A percentile compares a stretch with the other conserved stretches of the same genome.
Conservation (phyloP, 2,329 filamentous ascomycete species). For the Aspergillus sp. region DNA sequence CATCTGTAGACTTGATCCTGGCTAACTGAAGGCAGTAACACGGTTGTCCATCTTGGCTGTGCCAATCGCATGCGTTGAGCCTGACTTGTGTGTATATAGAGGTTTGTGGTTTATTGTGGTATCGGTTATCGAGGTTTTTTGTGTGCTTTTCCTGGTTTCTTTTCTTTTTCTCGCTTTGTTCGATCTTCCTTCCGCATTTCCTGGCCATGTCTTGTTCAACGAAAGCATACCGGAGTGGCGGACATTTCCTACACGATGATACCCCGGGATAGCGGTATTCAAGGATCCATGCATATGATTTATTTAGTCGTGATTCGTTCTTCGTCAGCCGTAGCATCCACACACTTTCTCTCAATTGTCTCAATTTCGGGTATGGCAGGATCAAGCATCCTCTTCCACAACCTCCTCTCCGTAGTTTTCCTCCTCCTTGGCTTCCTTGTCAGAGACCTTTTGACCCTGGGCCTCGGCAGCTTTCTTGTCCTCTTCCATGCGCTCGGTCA, state of each 20-base stretch:
- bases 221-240: constrained; percentile 21
- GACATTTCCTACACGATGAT: constrained; percentile 37
- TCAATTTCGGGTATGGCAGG: not conserved
- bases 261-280: constrained; percentile 37
- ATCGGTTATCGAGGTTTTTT: constrained; percentile 6
- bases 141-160: constrained; percentile 19
- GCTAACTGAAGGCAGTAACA: constrained; percentile 43
- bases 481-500: constrained; percentile 64
- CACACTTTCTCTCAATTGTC: constrained; percentile 13
- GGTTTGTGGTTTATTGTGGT: constrained; percentile 5
- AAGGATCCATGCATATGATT: constrained; percentile 15
- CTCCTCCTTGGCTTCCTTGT: constrained; percentile 47
- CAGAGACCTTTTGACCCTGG: constrained; percentile 37
- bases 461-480: constrained; percentile 51
- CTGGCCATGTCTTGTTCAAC: constrained; percentile 3
- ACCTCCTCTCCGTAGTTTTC: constrained; percentile 83
- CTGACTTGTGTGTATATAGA: constrained; percentile 25
- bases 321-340: not conserved
- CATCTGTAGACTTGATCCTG: not conserved
- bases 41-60: constrained; percentile 80
- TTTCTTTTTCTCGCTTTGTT: constrained; percentile 15
- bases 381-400: constrained; percentile 62
- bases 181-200: constrained; percentile 4
- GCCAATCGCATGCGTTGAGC: constrained; percentile 51
- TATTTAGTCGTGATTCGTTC: constrained; percentile 3